Evolutionary conservation across 2,329 filamentous ascomycete genomes (phyloP), one percentile per base, ranked within the genome.

Genomic region (Aureobasidium lini): DNA sequence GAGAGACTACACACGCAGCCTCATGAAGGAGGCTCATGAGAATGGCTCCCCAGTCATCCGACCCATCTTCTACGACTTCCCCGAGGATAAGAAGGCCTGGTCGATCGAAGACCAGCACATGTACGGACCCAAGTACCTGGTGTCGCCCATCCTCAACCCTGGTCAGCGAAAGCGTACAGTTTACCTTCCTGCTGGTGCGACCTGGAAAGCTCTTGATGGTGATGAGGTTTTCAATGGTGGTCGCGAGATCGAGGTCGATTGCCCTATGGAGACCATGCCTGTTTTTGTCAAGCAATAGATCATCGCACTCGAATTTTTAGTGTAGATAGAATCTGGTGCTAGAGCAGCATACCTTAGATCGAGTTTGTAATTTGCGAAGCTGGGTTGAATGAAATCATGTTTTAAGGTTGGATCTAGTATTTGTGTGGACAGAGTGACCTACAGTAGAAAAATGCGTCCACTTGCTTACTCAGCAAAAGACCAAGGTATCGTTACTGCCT

Each of bases 31-130:
- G 62, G 84, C 84, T 0, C 82, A 85, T 62, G 75, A 81, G 62
- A 79, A 77, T 54, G 84, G 85, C 0, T 77, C 77, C 0, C 84
- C 85, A 0, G 72, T 88, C 9, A 87, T 88, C 67, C 71, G 85
- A 11, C 75, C 84, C 0, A 66, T 84, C 10, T 88, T 88, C 66
- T 84, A 84, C 62, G 83, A 85, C 60, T 88, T 87, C 61, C 84
- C 84, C 0, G 61, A 71, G 0, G 84, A 87, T 61, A 49, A 69
- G 11, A 69, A 66, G 59, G 73, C 76, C 15, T 87, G 85, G 84
- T 74, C 78, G 4, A 67, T 85, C 3, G 81, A 83, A 54, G 77
- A 78, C 34, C 79, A 86, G 72, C 87, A 87, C 66, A 82, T 88
- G 78, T 88, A 80, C 65, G 85, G 84, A 0, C 66, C 71, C 15